A percentile compares a stretch with the other conserved stretches of the same genome.
These are phyloP conservation scores for Schwanniomyces sp. DNA, from an alignment of 805 yeast species.

Conservation along the genomic window DNA sequence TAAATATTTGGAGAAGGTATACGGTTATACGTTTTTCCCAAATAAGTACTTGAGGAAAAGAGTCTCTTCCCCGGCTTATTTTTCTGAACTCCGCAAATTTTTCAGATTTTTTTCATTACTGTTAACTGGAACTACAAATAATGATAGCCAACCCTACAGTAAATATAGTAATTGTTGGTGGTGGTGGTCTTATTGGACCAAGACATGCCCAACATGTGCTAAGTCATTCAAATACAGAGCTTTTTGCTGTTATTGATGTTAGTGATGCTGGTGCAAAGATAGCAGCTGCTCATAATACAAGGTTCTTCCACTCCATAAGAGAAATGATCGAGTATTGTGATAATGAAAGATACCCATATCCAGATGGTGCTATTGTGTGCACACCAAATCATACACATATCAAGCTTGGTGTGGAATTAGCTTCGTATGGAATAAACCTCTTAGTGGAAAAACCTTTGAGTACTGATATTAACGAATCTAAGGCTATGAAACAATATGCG, in stretches of 20 bases:
- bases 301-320: constrained; percentile 20
- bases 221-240: constrained; percentile 20
- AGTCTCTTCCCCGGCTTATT: neutral
- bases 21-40: neutral
- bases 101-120: neutral
- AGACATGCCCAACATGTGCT: constrained; percentile 37
- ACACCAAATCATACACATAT: constrained; percentile 43
- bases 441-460: constrained; percentile 40
- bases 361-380: constrained; percentile 39
- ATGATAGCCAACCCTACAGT: neutral
- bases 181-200: constrained; percentile 43
- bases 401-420: constrained; percentile 28
- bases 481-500: constrained; percentile 24
- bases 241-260: constrained; percentile 36
- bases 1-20: neutral
- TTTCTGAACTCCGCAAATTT: neutral
- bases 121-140: neutral
- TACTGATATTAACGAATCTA: constrained; percentile 29
- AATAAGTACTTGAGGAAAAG: neutral
- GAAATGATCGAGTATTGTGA: constrained; percentile 23
- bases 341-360: constrained; percentile 13
- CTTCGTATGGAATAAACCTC: constrained; percentile 30
- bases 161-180: constrained; percentile 23
- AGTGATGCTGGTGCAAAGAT: constrained; percentile 24
- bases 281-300: constrained; percentile 22